phyloP scores from a whole-genome alignment of 352 stramenopile species.

The Pythium inflatum region DNA sequence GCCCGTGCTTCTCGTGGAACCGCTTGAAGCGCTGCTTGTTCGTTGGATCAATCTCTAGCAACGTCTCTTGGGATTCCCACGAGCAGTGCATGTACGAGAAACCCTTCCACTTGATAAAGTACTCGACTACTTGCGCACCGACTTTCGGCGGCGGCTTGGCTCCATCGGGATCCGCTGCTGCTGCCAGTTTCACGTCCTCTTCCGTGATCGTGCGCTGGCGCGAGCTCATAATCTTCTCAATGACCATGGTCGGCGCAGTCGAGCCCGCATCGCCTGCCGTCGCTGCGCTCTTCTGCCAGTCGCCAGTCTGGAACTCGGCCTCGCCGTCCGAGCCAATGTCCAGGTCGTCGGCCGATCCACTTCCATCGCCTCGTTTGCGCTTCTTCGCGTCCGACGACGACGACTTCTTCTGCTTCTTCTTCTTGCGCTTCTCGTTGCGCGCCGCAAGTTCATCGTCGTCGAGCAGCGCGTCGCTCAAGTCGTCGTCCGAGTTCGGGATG shows the following conservation, averaged over 20 bases:
- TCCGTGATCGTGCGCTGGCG: constrained; percentile 49
- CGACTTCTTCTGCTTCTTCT: constrained; percentile 29
- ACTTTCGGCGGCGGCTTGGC: constrained; percentile 27
- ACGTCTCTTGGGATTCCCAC: constrained; percentile 78
- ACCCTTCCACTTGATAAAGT: constrained; percentile 91
- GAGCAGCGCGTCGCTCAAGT: constrained; percentile 54
- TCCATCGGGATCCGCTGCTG: constrained; percentile 39
- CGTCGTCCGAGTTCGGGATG: constrained; percentile 81
- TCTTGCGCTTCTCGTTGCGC: constrained; percentile 31
- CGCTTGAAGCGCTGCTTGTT: constrained; percentile 90
- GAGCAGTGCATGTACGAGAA: constrained; percentile 90
- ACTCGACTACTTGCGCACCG: constrained; percentile 56
- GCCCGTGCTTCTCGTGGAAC: constrained; percentile 82
- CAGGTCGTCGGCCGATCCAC: not conserved
- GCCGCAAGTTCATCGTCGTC: constrained; percentile 31
- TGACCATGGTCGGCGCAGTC: constrained; percentile 62
- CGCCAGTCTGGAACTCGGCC: constrained; percentile 28
- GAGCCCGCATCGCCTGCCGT: not conserved
- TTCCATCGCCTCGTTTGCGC: constrained; percentile 18
- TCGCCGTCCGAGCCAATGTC: constrained; percentile 19
- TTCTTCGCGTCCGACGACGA: not conserved
- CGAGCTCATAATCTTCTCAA: constrained; percentile 89
- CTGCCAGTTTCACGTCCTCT: constrained; percentile 10
- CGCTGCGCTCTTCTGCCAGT: not conserved
- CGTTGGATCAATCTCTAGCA: constrained; percentile 73